Evolutionary conservation across 495 filamentous ascomycete species (phyloP).

Genomic region (Copromyces sp.): DNA sequence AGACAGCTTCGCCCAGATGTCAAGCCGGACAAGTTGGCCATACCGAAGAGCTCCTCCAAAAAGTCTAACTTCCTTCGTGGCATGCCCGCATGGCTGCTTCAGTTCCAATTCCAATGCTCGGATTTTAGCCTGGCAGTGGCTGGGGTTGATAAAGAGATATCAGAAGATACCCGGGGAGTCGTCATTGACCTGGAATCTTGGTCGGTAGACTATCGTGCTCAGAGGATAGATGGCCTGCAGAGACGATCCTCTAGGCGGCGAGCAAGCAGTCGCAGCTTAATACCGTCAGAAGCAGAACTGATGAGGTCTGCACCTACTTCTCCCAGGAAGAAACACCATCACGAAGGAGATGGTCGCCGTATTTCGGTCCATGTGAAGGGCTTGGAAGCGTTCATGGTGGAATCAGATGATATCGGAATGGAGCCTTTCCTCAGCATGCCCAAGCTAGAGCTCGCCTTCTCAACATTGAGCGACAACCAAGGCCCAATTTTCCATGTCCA

Average conservation of each 20-base stretch:
- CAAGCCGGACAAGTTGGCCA: slow-evolving; percentile 47
- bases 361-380: slow-evolving; percentile 71
- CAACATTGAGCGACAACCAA: slow-evolving; percentile 72
- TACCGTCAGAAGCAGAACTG: slow-evolving; percentile 47
- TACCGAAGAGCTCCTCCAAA: slow-evolving; percentile 32
- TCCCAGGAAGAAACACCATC: slow-evolving; percentile 43
- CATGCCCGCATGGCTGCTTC: slow-evolving; percentile 73
- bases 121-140: slow-evolving; percentile 88
- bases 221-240: slow-evolving; percentile 51
- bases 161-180: slow-evolving; percentile 64
- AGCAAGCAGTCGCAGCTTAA: slow-evolving; percentile 45
- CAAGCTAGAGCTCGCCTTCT: slow-evolving; percentile 74
- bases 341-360: slow-evolving; percentile 71
- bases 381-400: slow-evolving; percentile 81
- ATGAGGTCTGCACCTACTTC: slow-evolving; percentile 49
- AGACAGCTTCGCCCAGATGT: slow-evolving; percentile 58
- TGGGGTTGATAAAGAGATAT: slow-evolving; percentile 73
- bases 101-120: slow-evolving; percentile 74
- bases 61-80: slow-evolving; percentile 62
- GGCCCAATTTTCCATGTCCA: slow-evolving; percentile 83
- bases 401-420: slow-evolving; percentile 71
- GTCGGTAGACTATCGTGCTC: slow-evolving; percentile 82
- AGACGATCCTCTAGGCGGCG: slow-evolving; percentile 46
- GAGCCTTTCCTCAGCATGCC: slow-evolving; percentile 83
- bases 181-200: slow-evolving; percentile 82